Evolutionary conservation across 208 protist species (phyloP).

Genomic region (Trypanosoma cruzi): DNA sequence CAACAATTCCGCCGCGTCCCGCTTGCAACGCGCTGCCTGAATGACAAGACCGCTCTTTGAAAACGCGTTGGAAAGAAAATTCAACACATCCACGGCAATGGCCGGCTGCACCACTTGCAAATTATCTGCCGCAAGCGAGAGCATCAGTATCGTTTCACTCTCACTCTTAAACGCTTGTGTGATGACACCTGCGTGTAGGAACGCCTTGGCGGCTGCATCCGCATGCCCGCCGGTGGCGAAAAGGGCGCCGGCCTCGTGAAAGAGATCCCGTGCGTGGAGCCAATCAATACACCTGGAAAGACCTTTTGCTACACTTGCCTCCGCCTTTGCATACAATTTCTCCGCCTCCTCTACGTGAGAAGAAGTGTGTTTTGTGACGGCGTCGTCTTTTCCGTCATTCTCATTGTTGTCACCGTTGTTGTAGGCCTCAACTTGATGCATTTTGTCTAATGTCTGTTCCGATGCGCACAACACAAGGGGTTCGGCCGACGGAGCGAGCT

Average conservation of each 20-base stretch:
- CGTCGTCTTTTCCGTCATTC: neutral
- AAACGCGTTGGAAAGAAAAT: slow-evolving; percentile 46
- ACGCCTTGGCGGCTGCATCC: slow-evolving; percentile 43
- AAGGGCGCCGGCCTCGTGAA: slow-evolving; percentile 68
- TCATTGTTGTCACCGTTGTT: neutral
- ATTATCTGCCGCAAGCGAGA: slow-evolving; percentile 57
- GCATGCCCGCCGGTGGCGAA: slow-evolving; percentile 53
- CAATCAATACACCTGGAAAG: slow-evolving; percentile 64
- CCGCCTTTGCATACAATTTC: slow-evolving; percentile 37
- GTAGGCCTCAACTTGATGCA: neutral
- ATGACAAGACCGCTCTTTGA: slow-evolving; percentile 33
- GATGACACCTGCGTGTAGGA: slow-evolving; percentile 76
- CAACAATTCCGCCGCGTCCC: slow-evolving; percentile 56
- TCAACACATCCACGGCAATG: slow-evolving; percentile 56
- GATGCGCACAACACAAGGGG: too few relatives aligned
- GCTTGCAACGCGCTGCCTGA: slow-evolving; percentile 73
- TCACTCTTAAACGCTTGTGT: slow-evolving; percentile 66
- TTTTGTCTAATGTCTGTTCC: too few relatives aligned
- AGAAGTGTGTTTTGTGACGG: too few relatives aligned
- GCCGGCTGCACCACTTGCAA: slow-evolving; percentile 53
- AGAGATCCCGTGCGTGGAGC: slow-evolving; percentile 60
- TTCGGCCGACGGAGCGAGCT: neutral
- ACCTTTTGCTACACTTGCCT: slow-evolving; percentile 49
- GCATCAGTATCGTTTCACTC: slow-evolving; percentile 44
- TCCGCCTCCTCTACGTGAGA: slow-evolving; percentile 32